Evolutionary conservation across 345 rosid genomes (phyloP).

Genomic region (Odontarrhena argentea): DNA sequence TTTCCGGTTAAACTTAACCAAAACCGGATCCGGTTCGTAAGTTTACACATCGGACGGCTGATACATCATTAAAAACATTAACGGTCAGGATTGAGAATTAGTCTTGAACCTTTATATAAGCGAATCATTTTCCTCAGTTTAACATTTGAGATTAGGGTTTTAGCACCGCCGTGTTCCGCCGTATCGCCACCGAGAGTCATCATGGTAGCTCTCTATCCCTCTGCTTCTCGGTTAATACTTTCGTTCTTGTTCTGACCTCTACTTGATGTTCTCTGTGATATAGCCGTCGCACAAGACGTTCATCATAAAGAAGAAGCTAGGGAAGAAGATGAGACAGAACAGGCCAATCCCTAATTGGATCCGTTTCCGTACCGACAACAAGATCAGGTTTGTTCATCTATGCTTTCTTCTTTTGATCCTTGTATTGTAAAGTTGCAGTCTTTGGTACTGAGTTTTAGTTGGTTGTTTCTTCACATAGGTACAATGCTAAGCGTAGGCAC

Average conservation of each 20-base stretch:
- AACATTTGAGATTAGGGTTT: constrained; percentile 19
- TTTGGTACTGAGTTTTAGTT: not conserved
- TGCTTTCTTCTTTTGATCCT: not conserved
- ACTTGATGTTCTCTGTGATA: not conserved
- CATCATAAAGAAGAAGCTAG: constrained; percentile 68
- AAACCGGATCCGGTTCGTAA: not conserved
- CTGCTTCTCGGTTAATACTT: too few species aligned
- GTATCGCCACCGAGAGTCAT: constrained; percentile 36
- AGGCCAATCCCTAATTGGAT: constrained; percentile 71
- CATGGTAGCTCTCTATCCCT: constrained; percentile 18
- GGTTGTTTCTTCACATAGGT: constrained; percentile 40
- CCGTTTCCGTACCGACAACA: constrained; percentile 66
- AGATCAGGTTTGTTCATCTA: constrained; percentile 46
- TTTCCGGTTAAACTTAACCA: constrained; percentile 21
- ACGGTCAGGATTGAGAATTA: constrained; percentile 31
- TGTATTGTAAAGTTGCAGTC: not conserved
- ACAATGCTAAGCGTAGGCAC: constrained; percentile 69
- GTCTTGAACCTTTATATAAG: constrained; percentile 4
- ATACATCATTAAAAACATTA: not conserved
- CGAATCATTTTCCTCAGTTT: not conserved
- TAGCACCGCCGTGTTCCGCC: constrained; percentile 30
- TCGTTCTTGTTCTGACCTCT: not conserved
- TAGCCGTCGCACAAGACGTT: constrained; percentile 95
- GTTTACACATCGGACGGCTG: constrained; percentile 32
- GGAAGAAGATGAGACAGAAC: constrained; percentile 72